Evolutionary conservation across 73 alveolate species (phyloP), one percentile per base, ranked within the genome.

Genomic region (Effrenium voratum): DNA sequence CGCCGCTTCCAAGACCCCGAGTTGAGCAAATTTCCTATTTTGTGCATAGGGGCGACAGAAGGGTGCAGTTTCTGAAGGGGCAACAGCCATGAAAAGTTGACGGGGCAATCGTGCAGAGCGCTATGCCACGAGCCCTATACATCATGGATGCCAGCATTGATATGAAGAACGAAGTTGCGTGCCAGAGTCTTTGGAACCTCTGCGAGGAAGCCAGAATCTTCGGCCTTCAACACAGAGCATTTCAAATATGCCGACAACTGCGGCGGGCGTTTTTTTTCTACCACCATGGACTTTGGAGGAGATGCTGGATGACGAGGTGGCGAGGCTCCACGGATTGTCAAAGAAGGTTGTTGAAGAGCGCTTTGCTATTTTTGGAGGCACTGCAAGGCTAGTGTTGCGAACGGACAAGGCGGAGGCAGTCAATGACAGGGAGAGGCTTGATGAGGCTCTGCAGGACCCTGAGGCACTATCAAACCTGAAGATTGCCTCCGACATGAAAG

Each of bases 251-350:
- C 93, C 8, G 57, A 28, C 40, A 0, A 3, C 41, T 0, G 43
- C 49, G 10, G 43, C 50, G 93, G 93, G 93, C 77, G 34, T 75
- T 82, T 82, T 76, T n/a, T 52, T 82, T 82, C 16, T n/a, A n/a
- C n/a, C n/a, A n/a, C n/a, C 93, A 82, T 82, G 93, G 93, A 52
- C 93, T 82, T 49, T 82, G 93, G 93, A 47, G 76, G 93, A 82
- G 36, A 82, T 82, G 93, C 93, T 82, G 93, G 55, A 82, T 50
- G 93, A 19, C 73, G 38, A 82, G 93, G 93, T 49, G 5, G n/a
- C 34, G 77, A 26, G 52, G 30, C 76, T 82, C 34, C 93, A 82
- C 49, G 76, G 76, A n/a, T 52, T 82, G 77, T 49, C 73, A 3
- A 52, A 26, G 77, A 22, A 30, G 50, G 52, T 50, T 43, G 55